A percentile compares a stretch with the other conserved stretches of the same genome.
Evolutionary conservation across 2,329 filamentous ascomycete species (phyloP).

Genomic region (Mariannaea sp.): DNA sequence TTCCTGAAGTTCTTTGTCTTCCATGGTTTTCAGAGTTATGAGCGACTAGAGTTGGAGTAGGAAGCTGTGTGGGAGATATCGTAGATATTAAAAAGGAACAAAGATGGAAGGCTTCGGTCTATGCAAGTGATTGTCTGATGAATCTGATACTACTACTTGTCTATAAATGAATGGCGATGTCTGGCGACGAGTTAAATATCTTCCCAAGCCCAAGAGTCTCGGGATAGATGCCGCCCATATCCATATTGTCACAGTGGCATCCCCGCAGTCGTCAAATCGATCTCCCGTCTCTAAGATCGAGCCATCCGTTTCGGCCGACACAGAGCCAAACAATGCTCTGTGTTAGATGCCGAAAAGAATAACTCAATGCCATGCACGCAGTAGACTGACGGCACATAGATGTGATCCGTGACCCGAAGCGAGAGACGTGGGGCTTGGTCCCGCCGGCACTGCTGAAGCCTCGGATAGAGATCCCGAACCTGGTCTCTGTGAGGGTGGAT

Average conservation of each 20-base stretch:
- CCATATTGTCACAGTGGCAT: background rate
- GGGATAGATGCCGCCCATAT: background rate
- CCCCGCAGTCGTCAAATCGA: background rate
- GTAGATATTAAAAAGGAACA: background rate
- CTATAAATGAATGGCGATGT: background rate
- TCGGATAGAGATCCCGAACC: conserved; percentile 1
- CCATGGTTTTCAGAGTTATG: background rate
- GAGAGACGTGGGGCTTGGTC: background rate
- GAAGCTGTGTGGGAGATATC: no score
- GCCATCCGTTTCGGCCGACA: background rate
- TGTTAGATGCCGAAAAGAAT: background rate
- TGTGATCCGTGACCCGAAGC: background rate
- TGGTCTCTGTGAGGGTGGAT: background rate
- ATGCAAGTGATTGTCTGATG: background rate
- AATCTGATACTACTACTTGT: background rate
- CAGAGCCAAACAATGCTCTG: background rate
- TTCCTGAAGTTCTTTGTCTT: conserved; percentile 13
- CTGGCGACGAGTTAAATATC: background rate
- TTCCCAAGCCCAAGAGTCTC: background rate
- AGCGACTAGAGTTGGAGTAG: no score
- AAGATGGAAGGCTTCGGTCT: background rate
- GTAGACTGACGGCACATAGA: background rate
- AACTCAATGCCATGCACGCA: no score
- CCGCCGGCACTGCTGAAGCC: background rate
- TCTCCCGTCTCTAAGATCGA: background rate